Evolutionary conservation across 2,329 filamentous ascomycete species (phyloP).

Genomic region (Pleurostoma richardsiae): DNA sequence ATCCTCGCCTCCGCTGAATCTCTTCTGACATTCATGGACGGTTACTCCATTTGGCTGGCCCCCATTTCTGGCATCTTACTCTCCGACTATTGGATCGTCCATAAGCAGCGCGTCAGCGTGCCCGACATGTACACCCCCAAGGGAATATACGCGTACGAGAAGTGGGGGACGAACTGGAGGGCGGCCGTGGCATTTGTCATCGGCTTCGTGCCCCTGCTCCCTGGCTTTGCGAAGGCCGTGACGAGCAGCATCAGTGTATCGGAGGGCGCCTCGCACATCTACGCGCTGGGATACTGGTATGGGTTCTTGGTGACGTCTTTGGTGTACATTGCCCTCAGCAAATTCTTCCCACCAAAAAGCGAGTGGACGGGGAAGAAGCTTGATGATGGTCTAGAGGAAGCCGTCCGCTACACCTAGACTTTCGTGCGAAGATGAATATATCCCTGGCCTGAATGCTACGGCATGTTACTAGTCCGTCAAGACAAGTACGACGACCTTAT

Average conservation of each 20-base stretch:
- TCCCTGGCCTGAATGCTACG: no score
- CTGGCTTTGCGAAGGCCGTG: slow-evolving; percentile 8
- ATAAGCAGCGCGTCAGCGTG: slow-evolving; percentile 25
- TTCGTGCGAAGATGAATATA: not conserved
- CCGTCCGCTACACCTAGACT: not conserved
- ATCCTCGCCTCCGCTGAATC: not conserved
- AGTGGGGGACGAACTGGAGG: slow-evolving; percentile 21
- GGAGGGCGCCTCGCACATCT: not conserved
- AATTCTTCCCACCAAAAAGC: not conserved
- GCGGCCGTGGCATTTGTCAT: slow-evolving; percentile 22
- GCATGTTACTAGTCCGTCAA: no score
- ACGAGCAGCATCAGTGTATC: not conserved
- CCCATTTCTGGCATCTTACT: slow-evolving; percentile 29
- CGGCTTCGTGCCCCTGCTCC: slow-evolving; percentile 19
- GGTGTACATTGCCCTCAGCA: not conserved
- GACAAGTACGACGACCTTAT: no score
- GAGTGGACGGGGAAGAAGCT: not conserved
- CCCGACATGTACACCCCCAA: slow-evolving; percentile 28
- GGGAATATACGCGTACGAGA: slow-evolving; percentile 25
- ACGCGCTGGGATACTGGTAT: not conserved
- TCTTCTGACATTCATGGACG: slow-evolving; percentile 22
- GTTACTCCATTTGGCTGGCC: slow-evolving; percentile 28
- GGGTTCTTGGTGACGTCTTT: not conserved
- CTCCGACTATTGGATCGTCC: slow-evolving; percentile 31
- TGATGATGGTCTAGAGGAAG: not conserved